Evolutionary conservation across 192 early-diverging fungal species (phyloP).

Genomic region (Umbelopsis sp.): DNA sequence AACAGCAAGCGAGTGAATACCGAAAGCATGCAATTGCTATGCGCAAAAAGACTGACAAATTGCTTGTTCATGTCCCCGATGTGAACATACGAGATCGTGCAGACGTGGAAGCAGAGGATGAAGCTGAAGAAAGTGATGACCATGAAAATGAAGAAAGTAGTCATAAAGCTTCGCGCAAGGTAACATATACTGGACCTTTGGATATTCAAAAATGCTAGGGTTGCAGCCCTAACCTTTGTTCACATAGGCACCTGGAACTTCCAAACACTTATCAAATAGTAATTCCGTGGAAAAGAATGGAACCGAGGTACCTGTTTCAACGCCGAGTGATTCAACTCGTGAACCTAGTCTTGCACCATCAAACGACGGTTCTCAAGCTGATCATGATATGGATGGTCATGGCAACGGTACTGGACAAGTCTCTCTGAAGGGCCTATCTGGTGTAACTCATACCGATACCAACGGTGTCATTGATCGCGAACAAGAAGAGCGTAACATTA

Average conservation of each 20-base stretch:
- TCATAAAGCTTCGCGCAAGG: constrained; percentile 45
- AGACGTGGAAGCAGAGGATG: constrained; percentile 56
- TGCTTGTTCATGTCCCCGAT: constrained; percentile 84
- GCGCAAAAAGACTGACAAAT: constrained; percentile 70
- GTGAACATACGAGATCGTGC: constrained; percentile 69
- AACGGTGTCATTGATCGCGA: constrained; percentile 38
- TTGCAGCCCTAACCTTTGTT: no score
- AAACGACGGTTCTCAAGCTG: constrained; percentile 16
- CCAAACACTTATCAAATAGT: not conserved
- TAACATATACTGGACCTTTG: constrained; percentile 17
- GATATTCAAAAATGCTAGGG: no score
- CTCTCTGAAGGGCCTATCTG: not conserved
- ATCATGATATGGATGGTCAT: constrained; percentile 8
- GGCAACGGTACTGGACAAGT: not conserved
- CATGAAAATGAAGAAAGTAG: constrained; percentile 29
- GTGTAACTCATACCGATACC: not conserved
- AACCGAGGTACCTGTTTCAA: not conserved
- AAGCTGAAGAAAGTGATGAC: constrained; percentile 55
- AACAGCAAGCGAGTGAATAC: constrained; percentile 77
- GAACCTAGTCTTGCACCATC: constrained; percentile 22
- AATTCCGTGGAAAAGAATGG: not conserved
- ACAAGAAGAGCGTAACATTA: constrained; percentile 39
- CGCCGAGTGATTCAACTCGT: not conserved
- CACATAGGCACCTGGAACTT: not conserved
- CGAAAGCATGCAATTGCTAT: constrained; percentile 83